Conservation (phyloP, 1,139 yeast species). For the Geotrichum carabidarum region DNA sequence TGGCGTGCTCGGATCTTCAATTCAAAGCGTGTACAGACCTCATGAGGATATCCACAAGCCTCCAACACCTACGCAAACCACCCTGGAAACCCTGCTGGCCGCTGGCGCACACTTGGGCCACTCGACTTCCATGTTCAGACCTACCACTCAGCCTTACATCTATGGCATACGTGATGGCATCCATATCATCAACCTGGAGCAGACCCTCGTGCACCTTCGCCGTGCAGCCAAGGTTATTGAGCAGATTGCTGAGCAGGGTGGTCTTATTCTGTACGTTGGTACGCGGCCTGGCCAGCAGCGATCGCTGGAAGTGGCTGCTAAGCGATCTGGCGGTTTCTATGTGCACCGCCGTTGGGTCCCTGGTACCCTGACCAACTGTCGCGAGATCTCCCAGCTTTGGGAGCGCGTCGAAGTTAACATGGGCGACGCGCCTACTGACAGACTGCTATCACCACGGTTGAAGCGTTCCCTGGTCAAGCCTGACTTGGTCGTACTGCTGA, state of each 20-base stretch:
- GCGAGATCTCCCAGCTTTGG: conserved; percentile 59
- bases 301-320: conserved; percentile 74
- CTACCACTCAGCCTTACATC: conserved; percentile 81
- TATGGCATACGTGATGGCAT: conserved; percentile 85
- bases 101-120: conserved; percentile 96
- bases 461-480: conserved; percentile 55
- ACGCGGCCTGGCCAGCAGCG: conserved; percentile 74
- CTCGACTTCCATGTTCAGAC: conserved; percentile 70
- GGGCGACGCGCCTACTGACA: conserved; percentile 55
- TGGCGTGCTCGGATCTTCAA: conserved; percentile 59
- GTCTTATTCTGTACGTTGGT: conserved; percentile 78
- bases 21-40: conserved; percentile 63
- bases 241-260: conserved; percentile 80
- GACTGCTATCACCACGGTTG: conserved; percentile 45
- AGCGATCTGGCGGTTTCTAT: conserved; percentile 70
- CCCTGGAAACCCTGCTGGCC: conserved; percentile 69
- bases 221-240: conserved; percentile 76
- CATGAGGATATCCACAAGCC: conserved; percentile 63
- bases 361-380: conserved; percentile 84
- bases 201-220: conserved; percentile 68
- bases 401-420: conserved; percentile 63
- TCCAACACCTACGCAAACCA: conserved; percentile 49
- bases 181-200: conserved; percentile 82
- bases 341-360: conserved; percentile 90
- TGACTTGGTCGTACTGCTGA: conserved; percentile 77